phyloP scores from a whole-genome alignment of 2,329 filamentous ascomycete species.

The Magnaporthiopsis poae region DNA sequence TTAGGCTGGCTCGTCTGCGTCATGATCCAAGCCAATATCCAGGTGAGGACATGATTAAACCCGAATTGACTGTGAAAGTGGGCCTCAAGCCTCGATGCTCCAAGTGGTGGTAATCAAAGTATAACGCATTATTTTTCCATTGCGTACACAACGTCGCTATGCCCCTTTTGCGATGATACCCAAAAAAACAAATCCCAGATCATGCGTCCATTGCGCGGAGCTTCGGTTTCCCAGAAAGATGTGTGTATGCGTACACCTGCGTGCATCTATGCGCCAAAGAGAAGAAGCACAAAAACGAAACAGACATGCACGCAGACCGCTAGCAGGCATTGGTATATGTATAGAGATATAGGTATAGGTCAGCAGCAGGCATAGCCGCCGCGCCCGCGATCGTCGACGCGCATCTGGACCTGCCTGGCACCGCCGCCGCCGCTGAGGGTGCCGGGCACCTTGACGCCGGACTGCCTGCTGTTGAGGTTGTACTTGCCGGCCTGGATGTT shows the following conservation, averaged over 20 bases:
- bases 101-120: not conserved
- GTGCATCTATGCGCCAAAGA: no score
- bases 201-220: not conserved
- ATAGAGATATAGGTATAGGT: not conserved
- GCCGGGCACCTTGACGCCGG: slow-evolving; percentile 71
- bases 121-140: not conserved
- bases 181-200: not conserved
- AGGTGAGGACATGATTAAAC: not conserved
- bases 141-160: not conserved
- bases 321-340: no score
- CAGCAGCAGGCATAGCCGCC: not conserved
- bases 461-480: slow-evolving; percentile 84
- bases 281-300: no score
- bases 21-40: not conserved
- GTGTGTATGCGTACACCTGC: not conserved
- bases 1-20: not conserved
- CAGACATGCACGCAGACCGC: no score
- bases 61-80: not conserved
- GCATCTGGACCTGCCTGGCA: not conserved
- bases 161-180: not conserved
- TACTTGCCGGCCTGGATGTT: slow-evolving; percentile 95
- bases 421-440: slow-evolving; percentile 28
- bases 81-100: not conserved
- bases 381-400: not conserved
- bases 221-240: not conserved